Base-by-base conservation (phyloP, 1,139 yeast genomes). In the Sugiyamaella pinicola region DNA sequence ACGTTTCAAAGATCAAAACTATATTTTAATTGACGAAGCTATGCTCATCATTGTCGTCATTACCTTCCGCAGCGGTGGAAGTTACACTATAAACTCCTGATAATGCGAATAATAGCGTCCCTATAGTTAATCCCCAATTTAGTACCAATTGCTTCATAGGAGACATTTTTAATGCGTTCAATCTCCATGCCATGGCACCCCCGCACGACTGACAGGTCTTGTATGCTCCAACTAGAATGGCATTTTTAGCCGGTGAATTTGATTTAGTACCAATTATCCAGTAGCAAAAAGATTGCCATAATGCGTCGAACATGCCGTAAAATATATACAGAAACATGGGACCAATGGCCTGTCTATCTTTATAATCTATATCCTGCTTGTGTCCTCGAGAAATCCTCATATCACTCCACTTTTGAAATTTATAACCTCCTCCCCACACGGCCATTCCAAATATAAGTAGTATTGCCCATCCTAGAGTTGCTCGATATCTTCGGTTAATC, bases 191-290 rank as follows among this genome's bases (percentile, higher is more conserved):
- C 62, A 80, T 71, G 34, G 82, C 84, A 29, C 81, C 81, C 64
- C 81, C 83, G n/a, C 81, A 80, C 34, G 80, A 75, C 67, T 80
- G 84, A 49, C 79, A 66, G 57, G 82, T 79, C 69, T 80, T 80
- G 69, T 78, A 80, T 64, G 76, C 75, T 47, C 83, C 83, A 41
- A 80, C 82, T 58, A 79, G 77, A 57, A 80, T 71, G 17, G 82
- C 81, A 35, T 74, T 70, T 61, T 74, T 78, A 67, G 77, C 76
- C 22, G 83, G 79, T 64, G 77, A 77, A 65, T 80, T 80, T 52
- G 83, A 75, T 57, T 79, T 65, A 34, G 82, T 76, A 54, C 84
- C 84, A 68, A 80, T 69, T 52, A 74, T 55, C 80, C 82, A 80
- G 62, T 78, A 76, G 54, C 76, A 71, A 64, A 61, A 80, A 26